Conservation (phyloP, 169 alveolate species). For the Eimeria acervulina region DNA sequence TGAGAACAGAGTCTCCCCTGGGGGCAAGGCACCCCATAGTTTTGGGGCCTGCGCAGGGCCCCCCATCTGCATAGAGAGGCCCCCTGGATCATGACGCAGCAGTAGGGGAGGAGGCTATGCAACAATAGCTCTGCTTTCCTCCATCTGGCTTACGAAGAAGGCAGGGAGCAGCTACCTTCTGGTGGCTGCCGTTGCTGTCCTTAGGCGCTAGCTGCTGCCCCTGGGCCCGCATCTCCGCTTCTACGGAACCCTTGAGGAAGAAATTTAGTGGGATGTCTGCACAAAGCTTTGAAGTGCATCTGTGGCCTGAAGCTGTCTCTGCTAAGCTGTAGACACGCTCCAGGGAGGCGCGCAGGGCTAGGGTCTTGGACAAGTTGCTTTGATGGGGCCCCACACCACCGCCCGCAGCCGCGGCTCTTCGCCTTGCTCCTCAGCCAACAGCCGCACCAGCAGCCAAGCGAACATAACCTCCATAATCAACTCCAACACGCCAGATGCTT, state of each 20-base stretch:
- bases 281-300: background rate
- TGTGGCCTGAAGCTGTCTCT: background rate
- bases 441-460: background rate
- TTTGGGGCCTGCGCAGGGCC: background rate
- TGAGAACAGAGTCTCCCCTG: background rate
- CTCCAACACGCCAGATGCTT: background rate
- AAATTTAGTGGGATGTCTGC: background rate
- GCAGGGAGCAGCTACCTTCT: background rate
- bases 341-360: background rate
- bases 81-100: constrained; percentile 13
- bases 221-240: background rate
- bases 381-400: constrained; percentile 20
- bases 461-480: background rate
- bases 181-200: background rate
- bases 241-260: background rate
- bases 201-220: background rate
- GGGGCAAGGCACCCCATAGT: background rate
- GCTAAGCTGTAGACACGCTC: background rate
- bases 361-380: background rate
- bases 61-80: background rate
- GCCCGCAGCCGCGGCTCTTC: constrained; percentile 14
- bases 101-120: background rate
- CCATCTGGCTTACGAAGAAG: background rate
- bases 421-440: background rate
- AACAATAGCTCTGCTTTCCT: background rate